Evolutionary conservation across 257 asterid genomes (phyloP), one percentile per base, ranked within the genome.

Genomic region (Galeopsis tetrahit): DNA sequence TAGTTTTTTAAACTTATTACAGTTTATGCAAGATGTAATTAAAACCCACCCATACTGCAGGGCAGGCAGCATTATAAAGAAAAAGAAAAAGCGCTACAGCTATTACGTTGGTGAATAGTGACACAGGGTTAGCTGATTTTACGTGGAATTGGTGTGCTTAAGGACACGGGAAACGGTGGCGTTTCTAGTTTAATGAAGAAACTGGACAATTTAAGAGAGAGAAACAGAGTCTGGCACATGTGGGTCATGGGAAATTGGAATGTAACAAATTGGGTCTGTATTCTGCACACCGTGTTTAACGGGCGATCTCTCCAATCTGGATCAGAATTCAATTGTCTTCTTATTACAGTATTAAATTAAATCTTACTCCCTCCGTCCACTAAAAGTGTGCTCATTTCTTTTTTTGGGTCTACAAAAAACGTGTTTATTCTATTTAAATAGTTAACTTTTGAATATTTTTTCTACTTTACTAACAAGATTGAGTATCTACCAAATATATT

Each of bases 251-350:
- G 80, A 76, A 78, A 79, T 71, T 76, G 83, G 68, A 74, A 79
- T 71, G 65, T 66, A 82, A 68, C 64, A 63, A 63, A 73, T 46
- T 66, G 75, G 59, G 64, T 75, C 81, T 71, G 80, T 66, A 36
- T 1, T 39, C 38, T 34, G 63, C 86, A 82, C 81, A 57, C 79
- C 84, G 82, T 79, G 84, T 76, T 80, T 73, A 31, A 57, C 67
- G 83, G 83, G 80, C 81, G 83, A 72, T 75, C 70, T 67, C 80
- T 35, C 70, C 66, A 73, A 72, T 63, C 71, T 72, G 1, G 58
- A 66, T 66, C 68, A 55, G 28, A 21, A 21, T 21, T 21, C 28
- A 21, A 21, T 21, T 21, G 28, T 21, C 28, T 21, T 21, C 28
- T 21, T 21, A 21, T 21, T 21, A 21, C 28, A 0, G 1, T 21